Base-by-base conservation (phyloP, 2,329 filamentous ascomycete species). In the Boeremia exigua region DNA sequence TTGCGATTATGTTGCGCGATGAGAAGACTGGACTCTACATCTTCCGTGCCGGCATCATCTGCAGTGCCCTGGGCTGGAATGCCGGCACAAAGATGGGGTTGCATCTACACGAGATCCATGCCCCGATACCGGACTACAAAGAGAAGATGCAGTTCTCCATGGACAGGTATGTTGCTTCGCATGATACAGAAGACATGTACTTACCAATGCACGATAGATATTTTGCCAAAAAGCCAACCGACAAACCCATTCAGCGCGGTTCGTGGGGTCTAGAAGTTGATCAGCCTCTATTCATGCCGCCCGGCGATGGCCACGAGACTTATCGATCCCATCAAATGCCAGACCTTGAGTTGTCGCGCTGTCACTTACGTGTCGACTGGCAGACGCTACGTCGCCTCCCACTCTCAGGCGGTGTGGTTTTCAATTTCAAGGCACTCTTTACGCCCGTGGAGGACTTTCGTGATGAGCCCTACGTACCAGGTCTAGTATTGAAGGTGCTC, bases 351-450 rank as follows among this genome's bases (percentile, higher is more conserved):
- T 69, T 86, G 2, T 80, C 84, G 0, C 83, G 90, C 30, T 80
- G 90, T 60, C 79, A 88, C 58, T 78, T 96, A 1, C 84, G 92
- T 4, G 91, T 95, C 1, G 92, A 96, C 73, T 96, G 91, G 90
- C 92, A 96, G 75, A 96, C 92, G 0, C 78, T 96, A 4, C 86
- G 92, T 1, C 85, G 92, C 2, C 77, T 96, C 0, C 91, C 92
- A 0, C 79, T 96, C 0, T 92, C 88, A 0, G 90, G 85, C 0
- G 88, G 84, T 0, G 79, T 96, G 1, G 84, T 92, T 0, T 96
- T 96, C 79, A 96, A 95, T 73, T 96, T 94, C 83, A 96, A 94
- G 70, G 91, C 89, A 0, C 75, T 95, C 0, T 96, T 96, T 75
- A 95, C 91, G 0, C 89, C 89, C 0, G 72, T 96, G 0, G 71